These are phyloP conservation scores for Fagus crenata DNA, from an alignment of 306 rosid genomes.

Conservation along the genomic window DNA sequence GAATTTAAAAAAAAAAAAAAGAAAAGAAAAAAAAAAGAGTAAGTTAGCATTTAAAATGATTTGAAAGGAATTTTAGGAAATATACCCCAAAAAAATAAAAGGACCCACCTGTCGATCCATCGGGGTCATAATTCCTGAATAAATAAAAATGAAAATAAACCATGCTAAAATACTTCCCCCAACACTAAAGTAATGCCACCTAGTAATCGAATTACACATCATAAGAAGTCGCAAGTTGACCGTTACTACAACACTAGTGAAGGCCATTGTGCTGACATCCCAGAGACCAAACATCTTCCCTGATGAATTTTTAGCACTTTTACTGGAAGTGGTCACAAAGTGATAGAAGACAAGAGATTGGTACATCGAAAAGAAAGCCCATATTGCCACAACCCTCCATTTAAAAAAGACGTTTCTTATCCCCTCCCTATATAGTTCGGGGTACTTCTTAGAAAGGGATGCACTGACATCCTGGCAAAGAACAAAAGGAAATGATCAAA, in stretches of 20 bases:
- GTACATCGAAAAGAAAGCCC: constrained; percentile 86
- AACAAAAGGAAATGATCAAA: neutral
- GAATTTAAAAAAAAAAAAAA: constrained; percentile 18
- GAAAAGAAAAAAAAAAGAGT: constrained; percentile 16
- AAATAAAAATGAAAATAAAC: constrained; percentile 76
- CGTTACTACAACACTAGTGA: constrained; percentile 84
- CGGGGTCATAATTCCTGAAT: constrained; percentile 63
- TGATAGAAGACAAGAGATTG: constrained; percentile 81
- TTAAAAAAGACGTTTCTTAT: constrained; percentile 73
- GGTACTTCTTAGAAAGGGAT: constrained; percentile 89
- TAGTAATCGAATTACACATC: constrained; percentile 84
- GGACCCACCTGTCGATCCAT: constrained; percentile 67
- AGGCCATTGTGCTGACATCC: constrained; percentile 98
- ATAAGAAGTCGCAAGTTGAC: constrained; percentile 82
- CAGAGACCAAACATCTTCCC: constrained; percentile 85
- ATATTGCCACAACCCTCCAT: constrained; percentile 88
- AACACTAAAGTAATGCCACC: constrained; percentile 86
- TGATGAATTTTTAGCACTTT: constrained; percentile 55
- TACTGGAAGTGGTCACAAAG: constrained; percentile 56
- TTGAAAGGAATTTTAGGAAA: constrained; percentile 3
- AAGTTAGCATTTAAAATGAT: constrained; percentile 15
- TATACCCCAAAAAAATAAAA: constrained; percentile 7
- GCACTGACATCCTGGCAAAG: constrained; percentile 84
- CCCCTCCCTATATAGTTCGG: constrained; percentile 86
- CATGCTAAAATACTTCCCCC: constrained; percentile 95